phyloP scores from a whole-genome alignment of 306 rosid species.

The Prunus campanulata region DNA sequence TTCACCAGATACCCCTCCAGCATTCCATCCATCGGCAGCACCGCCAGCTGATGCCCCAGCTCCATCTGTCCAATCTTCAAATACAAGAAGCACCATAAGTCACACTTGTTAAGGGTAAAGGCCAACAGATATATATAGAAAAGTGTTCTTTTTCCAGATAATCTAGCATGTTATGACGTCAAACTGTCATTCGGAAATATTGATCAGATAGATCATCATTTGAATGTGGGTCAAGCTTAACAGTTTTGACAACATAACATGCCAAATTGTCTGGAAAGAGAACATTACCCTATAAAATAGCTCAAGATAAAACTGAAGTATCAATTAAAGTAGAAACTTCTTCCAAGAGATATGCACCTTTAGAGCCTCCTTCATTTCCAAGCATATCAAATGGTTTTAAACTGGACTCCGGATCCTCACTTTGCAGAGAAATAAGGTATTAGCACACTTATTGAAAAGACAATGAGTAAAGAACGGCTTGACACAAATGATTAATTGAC shows the following conservation, averaged over 20 bases:
- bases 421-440: constrained; percentile 31
- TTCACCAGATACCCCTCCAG: constrained; percentile 51
- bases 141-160: not conserved
- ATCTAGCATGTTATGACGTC: not conserved
- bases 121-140: not conserved
- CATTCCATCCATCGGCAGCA: constrained; percentile 47
- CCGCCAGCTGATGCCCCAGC: constrained; percentile 59
- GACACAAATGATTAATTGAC: not conserved
- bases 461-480: constrained; percentile 1
- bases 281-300: not conserved
- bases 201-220: not conserved
- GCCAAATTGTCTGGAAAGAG: not conserved
- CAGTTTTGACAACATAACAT: not conserved
- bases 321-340: constrained; percentile 1
- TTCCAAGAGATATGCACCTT: constrained; percentile 49
- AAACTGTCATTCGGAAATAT: constrained; percentile 1
- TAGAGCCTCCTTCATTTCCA: constrained; percentile 63
- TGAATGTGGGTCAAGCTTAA: not conserved
- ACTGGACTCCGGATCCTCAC: constrained; percentile 59
- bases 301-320: constrained; percentile 1
- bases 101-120: not conserved
- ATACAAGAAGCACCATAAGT: constrained; percentile 16
- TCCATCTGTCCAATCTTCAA: constrained; percentile 71
- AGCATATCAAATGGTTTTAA: constrained; percentile 67
- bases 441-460: constrained; percentile 12